phyloP scores from a whole-genome alignment of 305 asterid genomes.

The Andrographis paniculata region DNA sequence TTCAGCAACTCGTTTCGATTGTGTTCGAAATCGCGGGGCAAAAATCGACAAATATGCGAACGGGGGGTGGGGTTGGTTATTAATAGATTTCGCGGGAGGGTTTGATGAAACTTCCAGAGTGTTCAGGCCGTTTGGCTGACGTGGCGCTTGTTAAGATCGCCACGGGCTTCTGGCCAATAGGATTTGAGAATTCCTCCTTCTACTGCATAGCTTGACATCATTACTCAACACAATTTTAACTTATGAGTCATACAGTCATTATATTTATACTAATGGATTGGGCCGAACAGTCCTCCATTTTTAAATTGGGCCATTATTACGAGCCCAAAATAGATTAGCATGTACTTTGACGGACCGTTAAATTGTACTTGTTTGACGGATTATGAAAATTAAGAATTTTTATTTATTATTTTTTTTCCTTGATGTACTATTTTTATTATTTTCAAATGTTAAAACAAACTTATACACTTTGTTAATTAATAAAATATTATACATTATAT shows the following conservation, averaged over 20 bases:
- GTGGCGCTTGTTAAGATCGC: not conserved
- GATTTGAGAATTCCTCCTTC: not conserved
- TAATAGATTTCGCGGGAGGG: not conserved
- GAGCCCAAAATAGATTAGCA: no score
- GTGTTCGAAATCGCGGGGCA: not conserved
- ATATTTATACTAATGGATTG: no score
- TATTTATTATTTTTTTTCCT: no score
- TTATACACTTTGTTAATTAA: no score
- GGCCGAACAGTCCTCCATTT: no score
- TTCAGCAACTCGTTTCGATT: slow-evolving; percentile 9
- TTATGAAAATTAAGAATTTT: no score
- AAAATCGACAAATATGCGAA: not conserved
- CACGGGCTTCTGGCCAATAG: slow-evolving; percentile 7
- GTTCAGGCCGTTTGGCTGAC: not conserved
- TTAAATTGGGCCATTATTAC: no score
- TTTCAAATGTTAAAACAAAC: no score
- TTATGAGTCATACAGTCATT: not conserved
- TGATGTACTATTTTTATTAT: no score
- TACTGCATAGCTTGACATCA: not conserved
- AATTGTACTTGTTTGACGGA: no score
- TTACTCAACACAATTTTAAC: not conserved
- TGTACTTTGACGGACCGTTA: no score
- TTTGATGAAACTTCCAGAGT: not conserved
- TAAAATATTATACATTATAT: no score
- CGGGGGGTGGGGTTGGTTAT: not conserved